Base-by-base conservation (phyloP, 1,284 basidiomycete species). In the Golubevia sp. region DNA sequence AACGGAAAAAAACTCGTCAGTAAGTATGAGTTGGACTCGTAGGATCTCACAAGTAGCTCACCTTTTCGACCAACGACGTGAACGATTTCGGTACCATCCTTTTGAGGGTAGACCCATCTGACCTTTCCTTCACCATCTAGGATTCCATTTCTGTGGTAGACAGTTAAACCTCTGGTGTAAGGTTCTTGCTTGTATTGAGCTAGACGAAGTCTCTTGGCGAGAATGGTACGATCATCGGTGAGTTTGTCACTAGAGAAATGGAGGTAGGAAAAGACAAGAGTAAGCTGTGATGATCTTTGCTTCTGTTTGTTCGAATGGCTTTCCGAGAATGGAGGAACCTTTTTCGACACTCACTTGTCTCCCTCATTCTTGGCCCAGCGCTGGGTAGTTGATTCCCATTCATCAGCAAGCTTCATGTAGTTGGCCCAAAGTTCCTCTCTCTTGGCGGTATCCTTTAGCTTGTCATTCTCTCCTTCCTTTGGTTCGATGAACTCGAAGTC, bases 41-140 rank as follows among this genome's bases (percentile, higher is more conserved):
- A n/a, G n/a, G n/a, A n/a, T n/a, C 48, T 15, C 48, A 15, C 48
- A 49, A 15, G 48, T n/a, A 49, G 15, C 48, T 15, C 15, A 15
- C 11, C 51, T n/a, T 25, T 53, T 2, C 51, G 24, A 15, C 24
- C 51, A 53, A 25, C 24, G 13, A 74, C 64, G 60, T 83, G 80
- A 20, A 69, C 70, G 49, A 75, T 63, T 8, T 54, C 55, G n/a
- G 66, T 60, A 26, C 79, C 77, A 44, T 79, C 59, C 63, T 71
- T 74, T 57, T 78, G 77, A 66, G 76, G 68, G 71, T 83, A 83
- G 15, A 69, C 44, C 77, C 77, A 83, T 3, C 69, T 74, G 20
- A 77, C 70, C 18, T 70, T 58, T 49, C 76, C 73, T 51, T 80
- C 74, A 2, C 73, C 70, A 58, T 73, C 73, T 38, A 82, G 53